Conservation (phyloP, 225 moss, liverwort and hornwort genomes). For the Pseudoscleropodium purum region DNA sequence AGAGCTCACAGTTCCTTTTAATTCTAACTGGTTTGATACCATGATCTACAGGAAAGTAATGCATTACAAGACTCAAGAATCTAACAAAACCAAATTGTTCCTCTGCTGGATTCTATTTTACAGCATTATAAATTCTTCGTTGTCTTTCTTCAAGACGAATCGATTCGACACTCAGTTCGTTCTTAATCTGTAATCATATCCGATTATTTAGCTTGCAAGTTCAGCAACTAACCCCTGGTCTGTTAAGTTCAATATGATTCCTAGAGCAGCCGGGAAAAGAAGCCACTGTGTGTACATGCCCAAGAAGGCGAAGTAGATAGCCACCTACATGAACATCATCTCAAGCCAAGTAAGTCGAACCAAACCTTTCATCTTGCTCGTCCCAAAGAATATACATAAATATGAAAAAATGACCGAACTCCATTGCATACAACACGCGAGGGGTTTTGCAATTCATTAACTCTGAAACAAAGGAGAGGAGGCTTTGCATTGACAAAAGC, state of each 20-base stretch:
- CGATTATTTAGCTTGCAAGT: not conserved
- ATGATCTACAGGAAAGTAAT: not conserved
- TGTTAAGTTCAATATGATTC: constrained; percentile 41
- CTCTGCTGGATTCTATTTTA: not conserved
- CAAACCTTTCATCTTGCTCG: not conserved
- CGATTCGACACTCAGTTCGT: not conserved
- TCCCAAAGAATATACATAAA: not conserved
- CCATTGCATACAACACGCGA: not conserved
- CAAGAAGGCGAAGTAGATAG: constrained; percentile 92
- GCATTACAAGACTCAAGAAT: not conserved
- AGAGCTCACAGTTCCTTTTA: not conserved
- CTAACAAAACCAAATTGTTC: not conserved
- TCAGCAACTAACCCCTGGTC: constrained; percentile 52
- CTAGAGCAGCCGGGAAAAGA: constrained; percentile 55
- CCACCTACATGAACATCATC: constrained; percentile 46
- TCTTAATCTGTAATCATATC: not conserved
- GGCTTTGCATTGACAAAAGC: not conserved
- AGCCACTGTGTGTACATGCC: constrained; percentile 95
- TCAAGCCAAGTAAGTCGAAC: constrained; percentile 3
- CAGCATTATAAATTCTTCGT: not conserved
- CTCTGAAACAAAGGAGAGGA: not conserved
- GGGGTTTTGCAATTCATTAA: not conserved
- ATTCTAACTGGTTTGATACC: not conserved
- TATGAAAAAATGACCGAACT: not conserved
- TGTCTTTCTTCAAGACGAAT: not conserved